A percentile compares a stretch with the other conserved stretches of the same genome.
These are phyloP conservation scores for Fusarium sacchari DNA, from an alignment of 2,329 filamentous ascomycete species.

Conservation along the genomic window DNA sequence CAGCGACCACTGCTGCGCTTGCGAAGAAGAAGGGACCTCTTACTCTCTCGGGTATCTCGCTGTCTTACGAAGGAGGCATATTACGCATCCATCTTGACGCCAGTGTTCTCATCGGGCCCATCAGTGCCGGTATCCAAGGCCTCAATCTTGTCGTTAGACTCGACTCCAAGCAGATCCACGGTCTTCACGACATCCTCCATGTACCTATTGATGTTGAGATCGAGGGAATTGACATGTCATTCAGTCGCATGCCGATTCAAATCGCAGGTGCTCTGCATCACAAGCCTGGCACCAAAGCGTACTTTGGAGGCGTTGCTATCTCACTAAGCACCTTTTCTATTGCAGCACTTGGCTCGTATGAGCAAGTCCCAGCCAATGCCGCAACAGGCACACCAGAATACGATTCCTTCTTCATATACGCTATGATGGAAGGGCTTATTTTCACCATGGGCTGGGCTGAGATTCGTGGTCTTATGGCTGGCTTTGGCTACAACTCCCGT, in stretches of 20 bases:
- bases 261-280: background rate
- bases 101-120: background rate
- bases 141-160: fast-evolving
- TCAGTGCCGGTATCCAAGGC: background rate
- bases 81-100: background rate
- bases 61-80: fast-evolving
- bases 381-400: background rate
- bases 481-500: background rate
- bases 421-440: fast-evolving
- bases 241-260: fast-evolving
- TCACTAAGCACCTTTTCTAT: background rate
- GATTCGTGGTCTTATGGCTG: background rate
- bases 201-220: fast-evolving
- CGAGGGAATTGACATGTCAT: fast-evolving
- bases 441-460: background rate
- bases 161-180: background rate
- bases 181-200: fast-evolving
- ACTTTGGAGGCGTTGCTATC: background rate
- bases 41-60: background rate
- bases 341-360: background rate
- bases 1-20: fast-evolving
- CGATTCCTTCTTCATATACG: fast-evolving
- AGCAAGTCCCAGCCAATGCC: background rate
- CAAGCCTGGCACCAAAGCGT: background rate
- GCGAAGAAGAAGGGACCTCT: background rate